These are phyloP conservation scores for Cryptococcus sp. DNA, from an alignment of 1,284 basidiomycete species.

Conservation along the genomic window DNA sequence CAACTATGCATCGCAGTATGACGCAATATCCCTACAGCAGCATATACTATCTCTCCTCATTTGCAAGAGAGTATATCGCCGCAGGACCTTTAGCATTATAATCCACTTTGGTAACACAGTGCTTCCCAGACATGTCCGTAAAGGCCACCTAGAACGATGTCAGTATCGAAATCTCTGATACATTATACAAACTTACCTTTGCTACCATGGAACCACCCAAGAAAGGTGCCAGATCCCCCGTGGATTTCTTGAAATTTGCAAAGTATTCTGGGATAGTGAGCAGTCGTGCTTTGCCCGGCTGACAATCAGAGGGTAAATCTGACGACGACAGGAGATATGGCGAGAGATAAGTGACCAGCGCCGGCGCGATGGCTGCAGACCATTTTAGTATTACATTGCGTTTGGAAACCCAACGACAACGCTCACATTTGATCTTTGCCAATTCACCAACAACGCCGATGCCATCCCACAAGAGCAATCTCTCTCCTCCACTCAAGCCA, in stretches of 20 bases:
- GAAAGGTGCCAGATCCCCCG: slow-evolving; percentile 80
- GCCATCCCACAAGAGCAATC: slow-evolving; percentile 75
- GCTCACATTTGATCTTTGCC: slow-evolving; percentile 71
- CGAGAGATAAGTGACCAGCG: slow-evolving; percentile 72
- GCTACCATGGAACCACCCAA: slow-evolving; percentile 82
- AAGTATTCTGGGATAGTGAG: slow-evolving; percentile 88
- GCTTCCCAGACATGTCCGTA: slow-evolving; percentile 43
- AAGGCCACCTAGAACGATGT: slow-evolving; percentile 33
- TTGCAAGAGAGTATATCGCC: slow-evolving; percentile 41
- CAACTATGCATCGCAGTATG: too few species aligned
- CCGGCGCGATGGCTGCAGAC: slow-evolving; percentile 54
- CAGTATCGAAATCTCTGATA: neutral
- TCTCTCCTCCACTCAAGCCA: slow-evolving; percentile 55
- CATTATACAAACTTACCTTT: slow-evolving; percentile 62
- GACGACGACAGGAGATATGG: slow-evolving; percentile 67
- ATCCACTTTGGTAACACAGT: slow-evolving; percentile 50
- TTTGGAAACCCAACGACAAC: neutral
- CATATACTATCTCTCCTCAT: slow-evolving; percentile 21
- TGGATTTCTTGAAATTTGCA: slow-evolving; percentile 81
- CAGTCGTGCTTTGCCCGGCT: slow-evolving; percentile 66
- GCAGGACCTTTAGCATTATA: slow-evolving; percentile 52
- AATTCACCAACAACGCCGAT: slow-evolving; percentile 82
- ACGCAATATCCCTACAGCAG: too few species aligned
- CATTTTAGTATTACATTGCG: neutral
- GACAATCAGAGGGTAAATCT: slow-evolving; percentile 57